Evolutionary conservation across 176 grass and related monocot genomes (phyloP).

Genomic region (Otatea glauca): DNA sequence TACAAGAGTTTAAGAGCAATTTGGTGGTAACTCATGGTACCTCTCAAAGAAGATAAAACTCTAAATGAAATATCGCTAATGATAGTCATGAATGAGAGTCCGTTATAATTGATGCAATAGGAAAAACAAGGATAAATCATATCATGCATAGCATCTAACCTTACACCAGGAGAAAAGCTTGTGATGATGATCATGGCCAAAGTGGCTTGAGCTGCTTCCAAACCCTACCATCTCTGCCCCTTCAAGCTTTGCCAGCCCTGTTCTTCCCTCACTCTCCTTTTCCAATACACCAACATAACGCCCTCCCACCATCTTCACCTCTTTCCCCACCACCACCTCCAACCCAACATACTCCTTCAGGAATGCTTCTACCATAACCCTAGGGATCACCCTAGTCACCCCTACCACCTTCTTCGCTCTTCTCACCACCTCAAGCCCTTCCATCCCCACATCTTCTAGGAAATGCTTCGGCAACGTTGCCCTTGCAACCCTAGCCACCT

Average conservation of each 20-base stretch:
- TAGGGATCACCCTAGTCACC: slow-evolving; percentile 65
- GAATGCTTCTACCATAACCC: slow-evolving; percentile 74
- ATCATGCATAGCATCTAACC: slow-evolving; percentile 49
- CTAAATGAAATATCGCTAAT: too few species aligned
- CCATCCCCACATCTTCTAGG: slow-evolving; percentile 69
- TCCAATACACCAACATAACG: slow-evolving; percentile 66
- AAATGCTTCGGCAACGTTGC: slow-evolving; percentile 72
- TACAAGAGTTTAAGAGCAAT: too few species aligned
- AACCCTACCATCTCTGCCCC: slow-evolving; percentile 54
- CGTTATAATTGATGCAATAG: background rate
- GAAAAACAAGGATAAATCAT: slow-evolving; percentile 27
- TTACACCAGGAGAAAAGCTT: slow-evolving; percentile 60
- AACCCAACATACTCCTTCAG: slow-evolving; percentile 62
- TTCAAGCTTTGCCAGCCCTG: slow-evolving; percentile 17
- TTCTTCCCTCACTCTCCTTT: slow-evolving; percentile 22
- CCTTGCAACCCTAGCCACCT: slow-evolving; percentile 56
- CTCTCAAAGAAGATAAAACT: too few species aligned
- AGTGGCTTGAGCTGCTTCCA: slow-evolving; percentile 51
- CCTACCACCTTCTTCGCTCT: slow-evolving; percentile 41
- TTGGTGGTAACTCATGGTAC: too few species aligned
- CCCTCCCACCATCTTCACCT: slow-evolving; percentile 66
- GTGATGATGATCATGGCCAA: slow-evolving; percentile 45
- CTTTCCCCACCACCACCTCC: slow-evolving; percentile 65
- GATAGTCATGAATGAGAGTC: background rate
- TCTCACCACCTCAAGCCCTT: slow-evolving; percentile 58